These are phyloP conservation scores for Peziza echinospora DNA, from an alignment of 495 filamentous ascomycete species.

Conservation along the genomic window DNA sequence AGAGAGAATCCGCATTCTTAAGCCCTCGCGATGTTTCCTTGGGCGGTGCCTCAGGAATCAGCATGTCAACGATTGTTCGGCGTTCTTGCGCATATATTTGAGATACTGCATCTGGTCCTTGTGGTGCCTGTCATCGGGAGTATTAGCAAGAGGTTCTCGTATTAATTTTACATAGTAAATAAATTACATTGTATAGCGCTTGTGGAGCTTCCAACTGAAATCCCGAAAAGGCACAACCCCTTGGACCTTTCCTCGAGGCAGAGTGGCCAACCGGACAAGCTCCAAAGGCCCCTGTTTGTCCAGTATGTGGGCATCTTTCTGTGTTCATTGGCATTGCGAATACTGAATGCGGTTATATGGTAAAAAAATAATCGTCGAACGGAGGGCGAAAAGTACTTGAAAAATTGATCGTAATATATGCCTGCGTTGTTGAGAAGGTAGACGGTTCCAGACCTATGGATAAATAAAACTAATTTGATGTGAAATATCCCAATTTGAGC, in stretches of 20 bases:
- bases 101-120: constrained; percentile 11
- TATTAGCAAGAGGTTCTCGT: neutral
- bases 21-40: constrained; percentile 14
- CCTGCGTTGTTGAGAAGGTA: too few species aligned
- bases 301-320: too few species aligned
- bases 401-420: too few species aligned
- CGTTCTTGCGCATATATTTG: constrained; percentile 13
- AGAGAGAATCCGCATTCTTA: constrained; percentile 24
- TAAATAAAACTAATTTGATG: too few species aligned
- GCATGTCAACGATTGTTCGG: constrained; percentile 15
- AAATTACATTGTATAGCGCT: constrained; percentile 8
- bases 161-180: neutral
- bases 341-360: too few species aligned
- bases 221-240: constrained; percentile 13
- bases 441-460: too few species aligned
- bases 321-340: too few species aligned
- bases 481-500: too few species aligned
- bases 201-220: constrained; percentile 4
- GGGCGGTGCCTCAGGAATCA: constrained; percentile 16
- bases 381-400: too few species aligned
- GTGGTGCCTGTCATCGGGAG: constrained; percentile 2
- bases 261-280: constrained; percentile 5
- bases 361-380: too few species aligned
- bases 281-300: too few species aligned
- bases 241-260: constrained; percentile 5